phyloP scores from a whole-genome alignment of 2,329 filamentous ascomycete species.

The Bimuria novae-zelandiae region DNA sequence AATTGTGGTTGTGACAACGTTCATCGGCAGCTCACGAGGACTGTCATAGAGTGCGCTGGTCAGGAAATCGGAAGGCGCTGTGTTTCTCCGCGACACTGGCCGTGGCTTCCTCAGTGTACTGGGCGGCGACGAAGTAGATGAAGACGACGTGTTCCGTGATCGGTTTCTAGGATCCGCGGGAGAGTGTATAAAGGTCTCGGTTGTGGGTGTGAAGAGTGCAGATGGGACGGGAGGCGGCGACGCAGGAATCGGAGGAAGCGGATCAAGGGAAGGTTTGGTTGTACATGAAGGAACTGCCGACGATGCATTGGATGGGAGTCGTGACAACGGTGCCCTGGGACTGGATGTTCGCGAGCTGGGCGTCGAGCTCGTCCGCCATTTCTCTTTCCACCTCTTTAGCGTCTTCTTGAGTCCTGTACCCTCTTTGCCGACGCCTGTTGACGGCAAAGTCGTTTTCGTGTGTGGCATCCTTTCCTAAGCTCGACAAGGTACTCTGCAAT shows the following conservation, averaged over 20 bases:
- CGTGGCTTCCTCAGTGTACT: constrained; percentile 9
- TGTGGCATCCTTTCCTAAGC: neutral
- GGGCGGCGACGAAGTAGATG: constrained; percentile 1
- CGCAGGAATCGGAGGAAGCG: constrained; percentile 9
- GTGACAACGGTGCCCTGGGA: constrained; percentile 7
- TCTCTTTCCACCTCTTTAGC: constrained; percentile 15
- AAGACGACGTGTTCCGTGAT: constrained; percentile 6
- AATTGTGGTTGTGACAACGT: constrained; percentile 13
- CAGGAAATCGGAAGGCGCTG: constrained; percentile 18
- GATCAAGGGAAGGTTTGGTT: neutral
- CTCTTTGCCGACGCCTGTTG: neutral
- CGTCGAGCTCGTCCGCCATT: constrained; percentile 9
- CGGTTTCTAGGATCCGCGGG: constrained; percentile 19
- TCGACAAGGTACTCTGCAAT: neutral
- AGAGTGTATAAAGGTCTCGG: constrained; percentile 19
- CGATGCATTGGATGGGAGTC: constrained; percentile 8
- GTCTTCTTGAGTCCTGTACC: constrained; percentile 10
- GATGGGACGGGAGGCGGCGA: constrained; percentile 5
- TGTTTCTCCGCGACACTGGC: constrained; percentile 16
- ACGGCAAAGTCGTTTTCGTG: neutral
- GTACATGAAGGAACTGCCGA: constrained; percentile 2
- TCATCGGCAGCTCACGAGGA: constrained; percentile 1
- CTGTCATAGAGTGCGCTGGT: neutral
- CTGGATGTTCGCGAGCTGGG: constrained; percentile 9
- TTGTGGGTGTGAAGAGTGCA: constrained; percentile 19